These are phyloP conservation scores for Hanseniaspora hatyaiensis DNA, from an alignment of 805 yeast genomes.

Conservation along the genomic window DNA sequence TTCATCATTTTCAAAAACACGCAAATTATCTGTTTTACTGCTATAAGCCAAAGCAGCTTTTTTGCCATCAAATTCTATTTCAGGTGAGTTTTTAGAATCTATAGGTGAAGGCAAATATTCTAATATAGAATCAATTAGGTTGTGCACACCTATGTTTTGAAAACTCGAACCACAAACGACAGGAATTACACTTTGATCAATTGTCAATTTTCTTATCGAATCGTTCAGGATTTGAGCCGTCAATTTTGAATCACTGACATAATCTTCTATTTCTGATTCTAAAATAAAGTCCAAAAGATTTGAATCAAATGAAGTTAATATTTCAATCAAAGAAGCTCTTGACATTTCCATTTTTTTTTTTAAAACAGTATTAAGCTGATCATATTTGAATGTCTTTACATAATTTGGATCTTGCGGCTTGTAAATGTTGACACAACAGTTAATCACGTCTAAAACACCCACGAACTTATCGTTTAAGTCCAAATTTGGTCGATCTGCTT, in stretches of 20 bases:
- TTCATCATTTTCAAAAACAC: slow-evolving; percentile 46
- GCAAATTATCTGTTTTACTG: slow-evolving; percentile 37
- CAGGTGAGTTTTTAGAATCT: slow-evolving; percentile 49
- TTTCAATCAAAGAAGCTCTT: slow-evolving; percentile 70
- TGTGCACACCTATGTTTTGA: slow-evolving; percentile 87
- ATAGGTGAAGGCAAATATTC: slow-evolving; percentile 73
- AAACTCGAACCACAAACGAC: slow-evolving; percentile 90
- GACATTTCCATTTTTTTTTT: slow-evolving; percentile 39
- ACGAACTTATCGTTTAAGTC: slow-evolving; percentile 28
- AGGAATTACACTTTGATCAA: slow-evolving; percentile 51
- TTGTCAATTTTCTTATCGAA: slow-evolving; percentile 55
- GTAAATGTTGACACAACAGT: slow-evolving; percentile 44
- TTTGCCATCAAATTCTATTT: slow-evolving; percentile 25
- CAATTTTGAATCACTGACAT: slow-evolving; percentile 39
- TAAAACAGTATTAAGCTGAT: slow-evolving; percentile 45
- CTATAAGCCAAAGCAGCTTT: slow-evolving; percentile 29
- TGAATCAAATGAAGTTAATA: slow-evolving; percentile 75
- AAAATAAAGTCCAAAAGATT: slow-evolving; percentile 62
- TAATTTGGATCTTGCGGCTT: slow-evolving; percentile 24
- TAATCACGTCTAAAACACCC: slow-evolving; percentile 51
- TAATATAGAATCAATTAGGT: slow-evolving; percentile 72
- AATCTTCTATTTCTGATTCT: slow-evolving; percentile 53
- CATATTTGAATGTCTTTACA: slow-evolving; percentile 32
- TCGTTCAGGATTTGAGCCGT: slow-evolving; percentile 41
- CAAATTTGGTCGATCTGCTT: not conserved